Percentiles rank a stretch among this genome's conserved stretches.
Conservation (phyloP, 2,329 filamentous ascomycete genomes). For the Emericellopsis cladophorae region DNA sequence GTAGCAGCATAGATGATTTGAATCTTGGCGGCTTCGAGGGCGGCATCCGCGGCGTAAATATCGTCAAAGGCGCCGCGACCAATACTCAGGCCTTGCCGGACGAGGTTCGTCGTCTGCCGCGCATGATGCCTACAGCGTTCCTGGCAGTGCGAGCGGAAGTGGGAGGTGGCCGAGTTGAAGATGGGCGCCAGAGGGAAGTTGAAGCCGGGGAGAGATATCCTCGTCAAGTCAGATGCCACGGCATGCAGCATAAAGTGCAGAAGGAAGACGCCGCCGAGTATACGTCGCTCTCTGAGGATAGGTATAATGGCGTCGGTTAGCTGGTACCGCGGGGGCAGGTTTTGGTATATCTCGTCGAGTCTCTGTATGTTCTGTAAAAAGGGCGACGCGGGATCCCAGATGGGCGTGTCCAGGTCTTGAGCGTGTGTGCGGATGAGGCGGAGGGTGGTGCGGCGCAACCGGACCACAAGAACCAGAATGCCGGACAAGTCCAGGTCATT, state of each 20-base stretch:
- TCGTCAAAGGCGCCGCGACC: constrained; percentile 9
- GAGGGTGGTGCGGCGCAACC: constrained; percentile 8
- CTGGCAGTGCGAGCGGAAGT: constrained; percentile 9
- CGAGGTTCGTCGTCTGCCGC: constrained; percentile 8
- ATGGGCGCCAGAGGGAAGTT: constrained; percentile 11
- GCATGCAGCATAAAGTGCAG: constrained; percentile 12
- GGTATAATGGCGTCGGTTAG: constrained; percentile 9
- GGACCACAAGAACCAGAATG: constrained; percentile 7
- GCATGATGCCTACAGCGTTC: constrained; percentile 10
- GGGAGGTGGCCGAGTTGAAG: constrained; percentile 8
- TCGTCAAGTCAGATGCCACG: constrained; percentile 10
- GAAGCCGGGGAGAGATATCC: constrained; percentile 11
- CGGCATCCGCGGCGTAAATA: constrained; percentile 8
- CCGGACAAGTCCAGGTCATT: constrained; percentile 7
- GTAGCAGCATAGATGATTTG: constrained; percentile 12
- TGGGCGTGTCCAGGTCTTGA: background rate
- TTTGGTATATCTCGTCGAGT: constrained; percentile 7
- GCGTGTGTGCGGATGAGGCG: constrained; percentile 8
- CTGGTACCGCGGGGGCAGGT: constrained; percentile 9
- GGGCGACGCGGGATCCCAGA: constrained; percentile 7
- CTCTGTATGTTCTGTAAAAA: constrained; percentile 9
- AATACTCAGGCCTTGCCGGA: constrained; percentile 6
- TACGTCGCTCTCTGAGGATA: constrained; percentile 7
- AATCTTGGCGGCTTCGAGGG: constrained; percentile 12
- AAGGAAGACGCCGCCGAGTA: constrained; percentile 10